A percentile compares a stretch with the other conserved stretches of the same genome.
These are phyloP conservation scores for Ananas comosus DNA, from an alignment of 176 grass and related monocot genomes.

Conservation along the genomic window DNA sequence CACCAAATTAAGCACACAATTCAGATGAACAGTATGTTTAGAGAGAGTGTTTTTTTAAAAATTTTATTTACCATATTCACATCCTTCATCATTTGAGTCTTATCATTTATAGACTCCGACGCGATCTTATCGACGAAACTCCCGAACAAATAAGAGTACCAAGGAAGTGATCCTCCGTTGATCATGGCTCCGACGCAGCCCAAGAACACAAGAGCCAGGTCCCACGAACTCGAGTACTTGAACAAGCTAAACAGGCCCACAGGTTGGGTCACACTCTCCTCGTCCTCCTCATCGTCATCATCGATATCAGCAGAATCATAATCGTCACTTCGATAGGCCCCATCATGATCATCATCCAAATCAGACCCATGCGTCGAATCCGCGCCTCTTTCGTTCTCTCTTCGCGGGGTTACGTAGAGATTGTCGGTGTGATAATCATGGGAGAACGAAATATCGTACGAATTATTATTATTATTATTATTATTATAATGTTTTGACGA, in stretches of 20 bases:
- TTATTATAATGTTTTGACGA: neutral
- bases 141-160: conserved; percentile 67
- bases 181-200: conserved; percentile 47
- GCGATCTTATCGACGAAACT: conserved; percentile 59
- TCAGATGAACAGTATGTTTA: neutral
- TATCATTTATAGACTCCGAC: conserved; percentile 15
- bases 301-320: neutral
- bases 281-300: conserved; percentile 28
- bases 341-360: neutral
- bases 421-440: conserved; percentile 31
- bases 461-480: neutral
- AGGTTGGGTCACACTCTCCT: conserved; percentile 22
- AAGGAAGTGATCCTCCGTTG: conserved; percentile 53
- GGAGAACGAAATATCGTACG: conserved; percentile 43
- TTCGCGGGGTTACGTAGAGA: conserved; percentile 22
- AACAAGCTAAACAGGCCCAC: conserved; percentile 44
- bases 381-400: neutral
- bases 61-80: conserved; percentile 26
- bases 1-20: neutral
- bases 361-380: neutral
- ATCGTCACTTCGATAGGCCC: no score
- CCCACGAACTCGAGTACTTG: conserved; percentile 43
- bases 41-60: neutral
- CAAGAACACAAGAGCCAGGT: conserved; percentile 45
- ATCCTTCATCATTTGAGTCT: conserved; percentile 50